These are phyloP conservation scores for Priceomyces haplophilus DNA, from an alignment of 805 yeast genomes.

Conservation along the genomic window DNA sequence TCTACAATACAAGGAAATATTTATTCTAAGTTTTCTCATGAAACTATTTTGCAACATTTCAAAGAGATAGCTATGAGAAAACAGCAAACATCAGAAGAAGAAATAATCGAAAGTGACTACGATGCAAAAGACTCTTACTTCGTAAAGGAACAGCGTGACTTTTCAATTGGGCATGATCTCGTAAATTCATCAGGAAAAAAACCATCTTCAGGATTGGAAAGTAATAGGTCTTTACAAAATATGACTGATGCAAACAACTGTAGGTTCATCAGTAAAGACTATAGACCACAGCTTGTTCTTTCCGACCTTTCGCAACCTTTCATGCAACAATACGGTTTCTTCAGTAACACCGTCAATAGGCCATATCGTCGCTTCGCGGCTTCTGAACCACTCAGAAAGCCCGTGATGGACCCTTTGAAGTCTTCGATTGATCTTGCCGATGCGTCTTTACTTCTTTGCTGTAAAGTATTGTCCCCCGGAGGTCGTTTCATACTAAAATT, in stretches of 20 bases:
- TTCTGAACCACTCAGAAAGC: conserved; percentile 24
- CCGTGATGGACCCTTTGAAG: conserved; percentile 23
- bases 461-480: conserved; percentile 24
- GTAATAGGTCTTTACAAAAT: too few relatives aligned
- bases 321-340: conserved; percentile 36
- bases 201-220: too few relatives aligned
- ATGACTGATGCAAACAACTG: too few relatives aligned
- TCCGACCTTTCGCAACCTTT: conserved; percentile 36
- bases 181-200: too few relatives aligned
- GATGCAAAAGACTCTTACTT: conserved; percentile 21
- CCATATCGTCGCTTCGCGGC: conserved; percentile 31
- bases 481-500: conserved; percentile 35
- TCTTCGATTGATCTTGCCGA: conserved; percentile 39
- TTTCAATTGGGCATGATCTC: conserved; percentile 19
- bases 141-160: conserved; percentile 25
- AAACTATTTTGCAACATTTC: conserved; percentile 23
- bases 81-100: conserved; percentile 2
- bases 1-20: conserved; percentile 85
- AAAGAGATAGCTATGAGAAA: conserved; percentile 24
- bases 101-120: not conserved
- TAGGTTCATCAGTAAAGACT: conserved; percentile 10
- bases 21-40: conserved; percentile 46
- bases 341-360: conserved; percentile 31
- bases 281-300: conserved; percentile 34
- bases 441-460: conserved; percentile 32